phyloP scores from a whole-genome alignment of 495 filamentous ascomycete genomes.

The Neurospora hispaniola region DNA sequence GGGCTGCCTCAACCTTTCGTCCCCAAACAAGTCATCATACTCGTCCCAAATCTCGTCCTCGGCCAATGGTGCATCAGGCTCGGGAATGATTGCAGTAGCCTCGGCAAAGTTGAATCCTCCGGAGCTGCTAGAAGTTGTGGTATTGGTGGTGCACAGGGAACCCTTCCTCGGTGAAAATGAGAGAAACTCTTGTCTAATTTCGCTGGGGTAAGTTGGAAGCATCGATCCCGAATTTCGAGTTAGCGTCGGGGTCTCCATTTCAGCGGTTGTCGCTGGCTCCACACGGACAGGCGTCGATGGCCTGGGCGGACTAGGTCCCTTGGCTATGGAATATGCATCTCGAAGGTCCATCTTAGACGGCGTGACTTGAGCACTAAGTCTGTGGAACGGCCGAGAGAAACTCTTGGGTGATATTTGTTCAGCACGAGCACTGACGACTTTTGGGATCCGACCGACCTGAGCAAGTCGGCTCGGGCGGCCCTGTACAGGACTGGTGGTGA shows the following conservation, averaged over 20 bases:
- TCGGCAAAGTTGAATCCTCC: slow-evolving; percentile 38
- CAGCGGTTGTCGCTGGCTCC: slow-evolving; percentile 11
- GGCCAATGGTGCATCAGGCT: slow-evolving; percentile 43
- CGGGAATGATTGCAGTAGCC: slow-evolving; percentile 53
- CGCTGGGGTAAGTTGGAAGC: slow-evolving; percentile 8
- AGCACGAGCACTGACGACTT: slow-evolving; percentile 66
- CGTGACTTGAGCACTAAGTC: slow-evolving; percentile 17
- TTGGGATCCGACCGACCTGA: slow-evolving; percentile 84
- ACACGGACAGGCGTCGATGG: slow-evolving; percentile 24
- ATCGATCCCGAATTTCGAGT: slow-evolving; percentile 14
- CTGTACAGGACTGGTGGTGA: slow-evolving; percentile 4
- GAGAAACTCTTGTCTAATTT: slow-evolving; percentile 45
- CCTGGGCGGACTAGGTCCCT: slow-evolving; percentile 36
- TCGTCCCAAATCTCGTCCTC: slow-evolving; percentile 94
- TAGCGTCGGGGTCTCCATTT: slow-evolving; percentile 12
- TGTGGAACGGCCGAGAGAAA: slow-evolving; percentile 63
- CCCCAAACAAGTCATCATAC: slow-evolving; percentile 81
- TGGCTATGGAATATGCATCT: slow-evolving; percentile 35
- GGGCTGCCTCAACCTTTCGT: slow-evolving; percentile 35
- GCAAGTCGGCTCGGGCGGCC: slow-evolving; percentile 44
- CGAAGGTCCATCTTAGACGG: slow-evolving; percentile 5
- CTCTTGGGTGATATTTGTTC: slow-evolving; percentile 65
- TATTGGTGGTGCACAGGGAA: slow-evolving; percentile 56
- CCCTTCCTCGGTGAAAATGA: slow-evolving; percentile 60
- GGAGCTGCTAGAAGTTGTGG: slow-evolving; percentile 50